Base-by-base conservation (phyloP, 2,329 filamentous ascomycete species). In the Alternaria gansuensis region DNA sequence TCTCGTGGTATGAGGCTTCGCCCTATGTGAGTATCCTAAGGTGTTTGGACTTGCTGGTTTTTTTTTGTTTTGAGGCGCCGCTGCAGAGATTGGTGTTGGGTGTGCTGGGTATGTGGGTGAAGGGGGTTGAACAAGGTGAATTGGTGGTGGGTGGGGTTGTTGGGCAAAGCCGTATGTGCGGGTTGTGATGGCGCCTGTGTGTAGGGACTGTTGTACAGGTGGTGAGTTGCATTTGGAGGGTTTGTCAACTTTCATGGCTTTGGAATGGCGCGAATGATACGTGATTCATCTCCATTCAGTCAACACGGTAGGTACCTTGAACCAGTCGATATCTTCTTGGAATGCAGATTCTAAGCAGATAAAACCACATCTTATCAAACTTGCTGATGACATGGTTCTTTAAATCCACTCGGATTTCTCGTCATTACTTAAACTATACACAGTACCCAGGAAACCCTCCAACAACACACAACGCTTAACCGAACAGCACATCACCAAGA, bases 131-230 rank as follows among this genome's bases (percentile, higher is more conserved):
- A 90, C 74, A 92, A 90, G 2, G 84, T 78, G 63, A 87, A 89
- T 70, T 89, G 88, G 71, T 93, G 89, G 1, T 83, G 74, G 0
- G 71, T 65, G 2, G 83, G 75, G 64, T 90, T 79, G 71, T 93
- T 88, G 1, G 80, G 71, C 17, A 72, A 92, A 93, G 39, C 88
- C 88, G 8, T 80, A 86, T 1, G 91, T 94, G 11, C 91, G 83
- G 2, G 87, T 91, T 1, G 91, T 93, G 31, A 93, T 85, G 13
- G 90, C 90, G 59, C 91, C 91, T 0, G 88, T 92, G 52, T 85
- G 79, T n/a, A n/a, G 0, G 84, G 80, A 49, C 82, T 87, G 29
- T 79, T 73, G 70, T 90, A 90, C 6, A 93, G 84, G 2, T 78
- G 17, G 17, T 17, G 17, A 17, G 17, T 17, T 17, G 17, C 17